Evolutionary conservation across 805 yeast genomes (phyloP).

Genomic region (Priceomyces medius): DNA sequence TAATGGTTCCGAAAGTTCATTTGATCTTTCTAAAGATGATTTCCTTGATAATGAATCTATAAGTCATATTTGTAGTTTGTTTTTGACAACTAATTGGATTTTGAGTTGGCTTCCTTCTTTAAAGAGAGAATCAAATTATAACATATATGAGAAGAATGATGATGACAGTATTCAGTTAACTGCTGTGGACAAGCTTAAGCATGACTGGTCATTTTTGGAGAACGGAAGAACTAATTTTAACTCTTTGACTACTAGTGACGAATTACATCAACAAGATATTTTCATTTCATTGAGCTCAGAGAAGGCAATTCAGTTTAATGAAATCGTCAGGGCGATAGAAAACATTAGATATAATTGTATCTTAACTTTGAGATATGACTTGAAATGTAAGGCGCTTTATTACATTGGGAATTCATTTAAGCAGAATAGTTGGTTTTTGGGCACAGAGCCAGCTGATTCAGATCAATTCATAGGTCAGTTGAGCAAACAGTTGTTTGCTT

Average conservation of each 20-base stretch:
- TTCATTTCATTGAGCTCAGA: constrained; percentile 33
- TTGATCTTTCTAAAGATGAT: constrained; percentile 46
- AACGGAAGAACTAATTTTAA: constrained; percentile 27
- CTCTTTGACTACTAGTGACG: constrained; percentile 14
- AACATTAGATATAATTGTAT: constrained; percentile 37
- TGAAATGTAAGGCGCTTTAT: constrained; percentile 53
- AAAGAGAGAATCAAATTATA: constrained; percentile 41
- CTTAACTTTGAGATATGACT: constrained; percentile 55
- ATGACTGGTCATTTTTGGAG: constrained; percentile 43
- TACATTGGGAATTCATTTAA: constrained; percentile 49
- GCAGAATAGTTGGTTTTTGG: constrained; percentile 51
- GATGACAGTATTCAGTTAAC: constrained; percentile 16
- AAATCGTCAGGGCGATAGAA: constrained; percentile 31
- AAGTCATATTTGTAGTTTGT: constrained; percentile 50
- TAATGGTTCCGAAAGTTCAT: constrained; percentile 18
- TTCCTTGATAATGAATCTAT: constrained; percentile 53
- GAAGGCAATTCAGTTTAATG: constrained; percentile 35
- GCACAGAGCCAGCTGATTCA: constrained; percentile 56
- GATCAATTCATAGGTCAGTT: constrained; percentile 53
- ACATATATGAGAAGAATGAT: constrained; percentile 18
- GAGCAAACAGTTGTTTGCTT: constrained; percentile 47
- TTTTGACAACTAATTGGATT: constrained; percentile 57
- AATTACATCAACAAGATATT: constrained; percentile 23
- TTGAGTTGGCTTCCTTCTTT: constrained; percentile 59
- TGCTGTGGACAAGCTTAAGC: constrained; percentile 32